Percentiles rank a stretch among this genome's conserved stretches.
phyloP scores from a whole-genome alignment of 139 green algal species.

The Closterium sp. region DNA sequence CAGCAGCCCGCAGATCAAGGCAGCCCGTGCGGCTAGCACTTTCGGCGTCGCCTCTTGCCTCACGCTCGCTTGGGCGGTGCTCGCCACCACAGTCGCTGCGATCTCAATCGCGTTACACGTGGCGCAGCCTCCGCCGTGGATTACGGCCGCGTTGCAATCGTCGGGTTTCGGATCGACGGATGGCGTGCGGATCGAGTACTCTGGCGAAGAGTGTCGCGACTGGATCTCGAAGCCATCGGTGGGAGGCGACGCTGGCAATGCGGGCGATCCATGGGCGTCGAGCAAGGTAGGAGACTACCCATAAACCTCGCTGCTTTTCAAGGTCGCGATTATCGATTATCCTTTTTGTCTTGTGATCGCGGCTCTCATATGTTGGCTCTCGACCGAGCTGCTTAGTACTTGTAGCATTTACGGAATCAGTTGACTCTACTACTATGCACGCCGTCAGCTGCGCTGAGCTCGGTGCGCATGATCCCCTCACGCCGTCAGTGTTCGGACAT shows the following conservation, averaged over 20 bases:
- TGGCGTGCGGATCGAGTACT: not conserved
- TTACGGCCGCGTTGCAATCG: not conserved
- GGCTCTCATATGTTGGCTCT: no score
- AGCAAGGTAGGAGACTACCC: no score
- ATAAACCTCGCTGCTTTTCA: no score
- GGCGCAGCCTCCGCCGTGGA: not conserved
- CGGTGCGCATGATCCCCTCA: no score
- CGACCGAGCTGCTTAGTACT: no score
- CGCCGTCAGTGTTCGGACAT: no score
- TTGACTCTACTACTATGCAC: no score
- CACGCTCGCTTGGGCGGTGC: not conserved
- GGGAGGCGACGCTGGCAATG: not conserved
- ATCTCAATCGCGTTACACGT: not conserved
- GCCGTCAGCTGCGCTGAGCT: no score
- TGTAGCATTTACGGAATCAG: no score
- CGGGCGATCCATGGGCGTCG: not conserved
- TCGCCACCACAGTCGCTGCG: not conserved
- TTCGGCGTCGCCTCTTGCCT: not conserved
- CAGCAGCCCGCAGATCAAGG: not conserved
- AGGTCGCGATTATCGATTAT: no score
- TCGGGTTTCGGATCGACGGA: not conserved
- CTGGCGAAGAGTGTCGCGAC: not conserved
- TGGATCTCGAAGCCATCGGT: not conserved
- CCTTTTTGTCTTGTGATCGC: no score
- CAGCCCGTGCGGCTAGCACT: not conserved